Base-by-base conservation (phyloP, 768 basidiomycete genomes). In the Lentinus tigrinus region DNA sequence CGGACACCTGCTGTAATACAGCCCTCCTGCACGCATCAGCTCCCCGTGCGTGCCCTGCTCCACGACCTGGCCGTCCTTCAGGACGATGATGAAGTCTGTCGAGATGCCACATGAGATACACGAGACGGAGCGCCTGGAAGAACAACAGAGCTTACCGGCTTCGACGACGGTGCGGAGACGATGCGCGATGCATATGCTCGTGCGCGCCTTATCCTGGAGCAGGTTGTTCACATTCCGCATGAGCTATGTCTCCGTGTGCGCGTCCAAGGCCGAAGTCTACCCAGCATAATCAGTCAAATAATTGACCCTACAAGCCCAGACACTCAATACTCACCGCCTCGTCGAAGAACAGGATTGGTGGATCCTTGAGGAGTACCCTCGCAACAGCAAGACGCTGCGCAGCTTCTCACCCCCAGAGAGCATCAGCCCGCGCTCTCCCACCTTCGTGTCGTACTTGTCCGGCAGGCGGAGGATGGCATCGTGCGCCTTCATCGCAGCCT, bases 331-430 rank as follows among this genome's bases (percentile, higher is more conserved):
- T 68, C 64, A 95, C 95, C 39, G 97, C 97, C 73, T 99, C 97
- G 67, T 99, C 97, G 67, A 99, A 99, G 77, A 98, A 98, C 66
- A 98, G 67, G 65, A 98, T 98, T 13, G 90, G 88, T 0, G 97
- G 95, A 71, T 99, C 90, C 75, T 98, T 98, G 48, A 98, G 73
- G 65, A 99, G 73, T 31, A 95, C 87, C 24, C 97, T 78, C 23
- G 97, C 97, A 17, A 99, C 92, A 3, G 97, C 97, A 65, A 99
- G 73, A 50, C 97, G 75, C 77, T 99, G 97, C n/a, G n/a, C n/a
- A n/a, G n/a, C 74, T 99, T 99, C 81, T 99, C 97, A 1, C 97
- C 97, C 0, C 97, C 97, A 37, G 93, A 95, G 47, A 99, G 93
- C 97, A 99, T 99, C 69, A 98, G 71, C 4, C 97, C 97, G 39